Conservation (phyloP, 129 eudicot genomes). For the Cynara cardunculus region DNA sequence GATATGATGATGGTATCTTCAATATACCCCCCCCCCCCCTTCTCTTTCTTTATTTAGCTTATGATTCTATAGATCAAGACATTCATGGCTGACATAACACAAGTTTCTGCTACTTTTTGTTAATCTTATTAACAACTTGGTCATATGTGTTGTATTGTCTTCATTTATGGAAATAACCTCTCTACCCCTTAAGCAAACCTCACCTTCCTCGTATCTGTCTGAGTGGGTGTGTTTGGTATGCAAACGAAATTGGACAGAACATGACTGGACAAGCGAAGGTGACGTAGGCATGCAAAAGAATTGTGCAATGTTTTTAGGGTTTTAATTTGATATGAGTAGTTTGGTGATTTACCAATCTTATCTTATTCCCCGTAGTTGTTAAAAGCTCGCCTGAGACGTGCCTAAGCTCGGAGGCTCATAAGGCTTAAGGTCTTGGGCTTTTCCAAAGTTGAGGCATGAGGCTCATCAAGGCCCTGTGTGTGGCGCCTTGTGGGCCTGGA, state of each 20-base stretch:
- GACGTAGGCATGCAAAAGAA: background rate
- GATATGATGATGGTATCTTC: conserved; percentile 24
- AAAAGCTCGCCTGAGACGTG: too few species aligned
- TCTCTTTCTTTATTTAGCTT: background rate
- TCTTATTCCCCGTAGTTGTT: too few species aligned
- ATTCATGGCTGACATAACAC: conserved; percentile 19
- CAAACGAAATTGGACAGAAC: too few species aligned
- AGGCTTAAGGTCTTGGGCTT: too few species aligned
- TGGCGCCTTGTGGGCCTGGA: too few species aligned
- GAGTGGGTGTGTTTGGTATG: background rate
- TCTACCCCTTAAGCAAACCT: background rate
- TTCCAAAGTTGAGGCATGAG: too few species aligned
- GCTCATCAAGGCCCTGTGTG: too few species aligned
- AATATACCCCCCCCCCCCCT: background rate
- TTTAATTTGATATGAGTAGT: background rate
- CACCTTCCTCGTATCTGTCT: background rate
- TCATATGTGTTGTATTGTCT: background rate
- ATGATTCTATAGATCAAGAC: conserved; percentile 2
- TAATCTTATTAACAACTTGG: background rate
- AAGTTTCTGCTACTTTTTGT: background rate
- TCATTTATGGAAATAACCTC: background rate
- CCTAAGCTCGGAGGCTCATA: too few species aligned
- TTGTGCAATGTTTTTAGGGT: background rate
- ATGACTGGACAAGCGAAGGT: background rate
- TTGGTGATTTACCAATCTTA: background rate